Percentiles rank a stretch among this genome's conserved stretches.
phyloP scores from a whole-genome alignment of 2,329 filamentous ascomycete genomes.

The Lecanoromycetidae sp. region DNA sequence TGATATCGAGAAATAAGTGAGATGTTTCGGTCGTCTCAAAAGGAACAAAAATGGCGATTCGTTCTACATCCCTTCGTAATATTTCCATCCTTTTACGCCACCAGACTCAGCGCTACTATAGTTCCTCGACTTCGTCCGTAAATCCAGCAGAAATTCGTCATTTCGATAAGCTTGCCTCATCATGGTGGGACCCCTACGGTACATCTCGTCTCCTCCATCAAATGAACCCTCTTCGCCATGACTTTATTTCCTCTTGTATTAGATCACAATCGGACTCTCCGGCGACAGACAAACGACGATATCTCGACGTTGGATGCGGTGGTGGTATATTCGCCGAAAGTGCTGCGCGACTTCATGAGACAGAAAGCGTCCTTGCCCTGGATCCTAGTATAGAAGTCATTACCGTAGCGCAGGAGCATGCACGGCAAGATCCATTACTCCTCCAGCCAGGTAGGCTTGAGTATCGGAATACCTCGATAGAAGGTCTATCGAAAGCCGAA shows the following conservation, averaged over 20 bases:
- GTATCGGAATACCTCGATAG: slow-evolving; percentile 14
- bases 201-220: slow-evolving; percentile 85
- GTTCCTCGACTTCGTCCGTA: slow-evolving; percentile 48
- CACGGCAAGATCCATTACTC: slow-evolving; percentile 15
- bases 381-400: slow-evolving; percentile 67
- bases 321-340: slow-evolving; percentile 93
- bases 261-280: slow-evolving; percentile 26
- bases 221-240: slow-evolving; percentile 94
- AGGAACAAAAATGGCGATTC: background rate
- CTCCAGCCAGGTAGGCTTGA: slow-evolving; percentile 14
- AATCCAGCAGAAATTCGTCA: slow-evolving; percentile 83
- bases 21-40: background rate
- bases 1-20: too few relatives aligned
- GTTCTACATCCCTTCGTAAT: background rate
- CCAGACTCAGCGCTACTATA: background rate
- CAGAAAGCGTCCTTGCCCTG: slow-evolving; percentile 57
- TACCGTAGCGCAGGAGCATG: slow-evolving; percentile 23
- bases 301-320: slow-evolving; percentile 89
- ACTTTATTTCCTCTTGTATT: slow-evolving; percentile 71
- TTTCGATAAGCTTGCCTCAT: slow-evolving; percentile 83
- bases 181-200: slow-evolving; percentile 95
- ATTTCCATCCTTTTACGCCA: background rate
- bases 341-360: slow-evolving; percentile 56
- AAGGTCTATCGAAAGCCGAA: slow-evolving; percentile 25
- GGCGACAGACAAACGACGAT: slow-evolving; percentile 41